Evolutionary conservation across 2,329 filamentous ascomycete genomes (phyloP), one percentile per base, ranked within the genome.

Genomic region (Xylariaceae sp.): DNA sequence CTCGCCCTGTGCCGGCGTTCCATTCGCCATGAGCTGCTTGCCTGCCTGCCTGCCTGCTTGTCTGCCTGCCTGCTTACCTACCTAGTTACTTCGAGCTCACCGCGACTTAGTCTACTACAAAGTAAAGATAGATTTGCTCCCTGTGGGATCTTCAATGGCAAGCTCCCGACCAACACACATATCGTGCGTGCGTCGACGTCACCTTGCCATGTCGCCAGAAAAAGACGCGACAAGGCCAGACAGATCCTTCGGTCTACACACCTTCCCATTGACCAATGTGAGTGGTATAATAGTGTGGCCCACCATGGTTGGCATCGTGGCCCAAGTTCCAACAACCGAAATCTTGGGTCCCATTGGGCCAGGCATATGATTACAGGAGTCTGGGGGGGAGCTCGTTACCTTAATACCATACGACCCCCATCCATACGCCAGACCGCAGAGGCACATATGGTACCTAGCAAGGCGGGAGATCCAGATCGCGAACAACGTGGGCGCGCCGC

Each of bases 321-420:
- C 26, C 45, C 18, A 12, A 48, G n/a, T 42, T 37, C 50, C 53
- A 54, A 56, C 51, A 48, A n/a, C 48, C 37, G 29, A 45, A 55
- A 41, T 20, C 23, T 44, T 32, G 40, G 42, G 44, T 21, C 44
- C 40, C 26, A 53, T 54, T 62, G 44, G 59, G 18, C 41, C 44
- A 32, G 23, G 10, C 16, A 21, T 48, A 49, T 60, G 51, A 59
- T 61, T 57, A 54, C 32, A 59, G 59, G 59, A 54, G 19, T 50
- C 50, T 19, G 40, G 20, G 32, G 32, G 32, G 14, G 54, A 50
- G 23, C 50, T 52, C 55, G 40, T 53, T 41, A n/a, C 23, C 32
- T 50, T 23, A 43, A 20, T 45, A 54, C 44, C 16, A 48, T 26
- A n/a, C 50, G 14, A 14, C 50, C 37, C 43, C 44, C 2, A 12